Conservation (phyloP, 768 basidiomycete genomes). For the Lepiota venenata region DNA sequence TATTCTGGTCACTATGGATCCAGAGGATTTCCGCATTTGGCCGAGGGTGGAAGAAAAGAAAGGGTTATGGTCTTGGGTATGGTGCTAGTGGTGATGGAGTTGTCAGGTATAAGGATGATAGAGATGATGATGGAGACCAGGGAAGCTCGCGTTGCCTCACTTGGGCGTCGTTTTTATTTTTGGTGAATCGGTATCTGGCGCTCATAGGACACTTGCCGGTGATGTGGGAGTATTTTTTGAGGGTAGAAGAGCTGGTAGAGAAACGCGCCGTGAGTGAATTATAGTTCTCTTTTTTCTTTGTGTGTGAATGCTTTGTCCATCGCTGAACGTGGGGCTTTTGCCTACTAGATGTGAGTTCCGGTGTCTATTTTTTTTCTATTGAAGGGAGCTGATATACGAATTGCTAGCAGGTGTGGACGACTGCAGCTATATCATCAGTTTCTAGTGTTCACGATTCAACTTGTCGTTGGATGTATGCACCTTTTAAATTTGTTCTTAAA, state of each 20-base stretch:
- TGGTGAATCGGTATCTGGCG: conserved; percentile 39
- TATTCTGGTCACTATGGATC: conserved; percentile 1
- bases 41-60: not conserved
- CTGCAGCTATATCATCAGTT: conserved; percentile 27
- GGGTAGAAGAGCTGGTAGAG: conserved; percentile 15
- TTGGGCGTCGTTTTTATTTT: conserved; percentile 37
- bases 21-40: not conserved
- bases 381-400: not conserved
- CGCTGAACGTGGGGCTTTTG: too few species aligned
- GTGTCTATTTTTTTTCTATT: not conserved
- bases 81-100: too few species aligned
- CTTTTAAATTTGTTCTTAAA: conserved; percentile 8
- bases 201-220: conserved; percentile 36
- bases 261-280: conserved; percentile 20
- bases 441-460: conserved; percentile 30
- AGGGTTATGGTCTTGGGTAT: too few species aligned
- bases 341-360: not conserved
- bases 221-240: conserved; percentile 29
- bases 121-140: too few species aligned
- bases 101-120: too few species aligned
- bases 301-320: not conserved
- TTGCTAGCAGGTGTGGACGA: conserved; percentile 19
- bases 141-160: conserved; percentile 20
- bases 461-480: conserved; percentile 32
- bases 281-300: not conserved